Percentiles rank a stretch among this genome's conserved stretches.
phyloP scores from a whole-genome alignment of 441 rosid genomes.

The Adansonia madagascariensis region DNA sequence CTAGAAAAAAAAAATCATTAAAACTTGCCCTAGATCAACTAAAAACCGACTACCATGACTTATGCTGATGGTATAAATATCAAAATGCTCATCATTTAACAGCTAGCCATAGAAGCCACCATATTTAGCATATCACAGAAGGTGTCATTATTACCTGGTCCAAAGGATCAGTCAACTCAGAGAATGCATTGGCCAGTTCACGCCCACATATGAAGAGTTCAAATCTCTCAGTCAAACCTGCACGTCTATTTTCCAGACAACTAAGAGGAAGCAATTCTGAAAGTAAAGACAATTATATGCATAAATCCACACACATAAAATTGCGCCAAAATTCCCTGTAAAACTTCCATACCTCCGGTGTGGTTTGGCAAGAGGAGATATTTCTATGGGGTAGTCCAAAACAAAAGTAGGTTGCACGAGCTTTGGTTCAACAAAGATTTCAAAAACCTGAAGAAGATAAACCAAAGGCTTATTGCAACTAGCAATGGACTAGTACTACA shows the following conservation, averaged over 20 bases:
- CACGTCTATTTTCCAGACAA: slow-evolving; percentile 42
- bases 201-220: slow-evolving; percentile 95
- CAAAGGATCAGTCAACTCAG: slow-evolving; percentile 90
- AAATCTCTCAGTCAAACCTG: slow-evolving; percentile 88
- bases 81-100: background rate
- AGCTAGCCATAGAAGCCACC: background rate
- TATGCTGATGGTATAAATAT: background rate
- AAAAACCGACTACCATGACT: slow-evolving; percentile 2
- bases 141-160: slow-evolving; percentile 64
- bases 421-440: slow-evolving; percentile 83
- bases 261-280: slow-evolving; percentile 17
- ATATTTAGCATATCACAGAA: background rate
- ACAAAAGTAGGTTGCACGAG: slow-evolving; percentile 95
- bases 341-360: slow-evolving; percentile 64
- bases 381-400: slow-evolving; percentile 90
- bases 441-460: slow-evolving; percentile 67
- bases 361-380: slow-evolving; percentile 96
- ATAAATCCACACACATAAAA: background rate
- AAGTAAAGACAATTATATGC: background rate
- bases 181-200: slow-evolving; percentile 95
- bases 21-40: background rate
- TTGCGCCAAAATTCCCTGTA: slow-evolving; percentile 15
- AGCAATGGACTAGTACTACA: background rate
- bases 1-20: background rate
- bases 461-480: slow-evolving; percentile 18